Percentiles rank a stretch among this genome's conserved stretches.
Evolutionary conservation across 495 filamentous ascomycete genomes (phyloP).

Genomic region (Aspergillus funiculosus): DNA sequence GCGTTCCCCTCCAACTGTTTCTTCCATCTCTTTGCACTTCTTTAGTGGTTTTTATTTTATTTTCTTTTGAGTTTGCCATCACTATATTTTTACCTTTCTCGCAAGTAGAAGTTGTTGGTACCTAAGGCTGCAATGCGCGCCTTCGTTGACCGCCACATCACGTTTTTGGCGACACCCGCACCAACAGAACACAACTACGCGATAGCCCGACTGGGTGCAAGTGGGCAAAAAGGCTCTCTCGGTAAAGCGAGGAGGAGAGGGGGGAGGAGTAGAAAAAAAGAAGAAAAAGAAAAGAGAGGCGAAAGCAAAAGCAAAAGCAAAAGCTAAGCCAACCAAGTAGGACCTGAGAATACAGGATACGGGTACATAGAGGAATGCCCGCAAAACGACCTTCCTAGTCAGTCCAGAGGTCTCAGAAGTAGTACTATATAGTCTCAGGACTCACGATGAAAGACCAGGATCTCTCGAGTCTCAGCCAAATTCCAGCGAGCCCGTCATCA

Average conservation of each 20-base stretch:
- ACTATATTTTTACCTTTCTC: no score
- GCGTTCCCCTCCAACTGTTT: no score
- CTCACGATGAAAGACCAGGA: no score
- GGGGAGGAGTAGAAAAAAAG: conserved; percentile 1
- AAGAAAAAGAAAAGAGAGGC: conserved; percentile 11
- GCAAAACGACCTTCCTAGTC: no score
- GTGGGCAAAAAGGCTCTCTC: neutral
- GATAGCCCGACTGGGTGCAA: neutral
- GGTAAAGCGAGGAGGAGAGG: neutral
- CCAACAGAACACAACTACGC: neutral
- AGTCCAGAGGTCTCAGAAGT: no score
- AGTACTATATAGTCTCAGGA: no score
- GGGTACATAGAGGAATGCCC: conserved; percentile 14
- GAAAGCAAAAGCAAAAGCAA: conserved; percentile 2
- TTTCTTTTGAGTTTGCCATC: neutral
- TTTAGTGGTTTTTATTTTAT: neutral
- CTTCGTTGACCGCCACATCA: conserved; percentile 14
- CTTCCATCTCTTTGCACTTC: neutral
- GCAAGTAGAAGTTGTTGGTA: no score
- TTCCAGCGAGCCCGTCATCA: neutral
- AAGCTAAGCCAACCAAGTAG: neutral
- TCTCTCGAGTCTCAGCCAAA: no score
- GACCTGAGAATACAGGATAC: conserved; percentile 8
- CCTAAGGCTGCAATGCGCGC: conserved; percentile 18
- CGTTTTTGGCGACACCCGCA: no score